Evolutionary conservation across 345 rosid genomes (phyloP).

Genomic region (Eucalyptus shirleyi): DNA sequence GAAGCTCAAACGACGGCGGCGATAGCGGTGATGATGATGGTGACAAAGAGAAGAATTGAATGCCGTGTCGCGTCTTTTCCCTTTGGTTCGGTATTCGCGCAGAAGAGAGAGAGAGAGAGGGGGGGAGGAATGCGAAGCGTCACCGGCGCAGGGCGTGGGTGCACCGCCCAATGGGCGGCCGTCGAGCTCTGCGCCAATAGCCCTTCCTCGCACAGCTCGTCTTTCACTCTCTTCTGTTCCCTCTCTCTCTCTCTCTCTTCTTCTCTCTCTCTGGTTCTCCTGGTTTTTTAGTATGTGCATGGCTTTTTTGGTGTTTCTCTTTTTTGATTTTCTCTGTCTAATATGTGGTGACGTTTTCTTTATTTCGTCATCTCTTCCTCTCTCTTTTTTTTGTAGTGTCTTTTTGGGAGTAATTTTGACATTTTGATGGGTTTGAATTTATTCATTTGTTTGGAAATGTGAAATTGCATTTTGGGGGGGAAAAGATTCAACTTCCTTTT

Average conservation of each 20-base stretch:
- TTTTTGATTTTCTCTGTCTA: not conserved
- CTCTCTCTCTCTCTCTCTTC: not conserved
- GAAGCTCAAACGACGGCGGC: constrained; percentile 28
- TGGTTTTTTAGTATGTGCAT: not conserved
- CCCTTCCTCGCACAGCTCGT: not conserved
- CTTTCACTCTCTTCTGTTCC: not conserved
- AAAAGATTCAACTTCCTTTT: not conserved
- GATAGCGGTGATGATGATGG: constrained; percentile 10
- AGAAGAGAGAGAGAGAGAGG: not conserved
- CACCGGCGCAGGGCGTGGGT: not conserved
- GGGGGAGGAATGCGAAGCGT: not conserved
- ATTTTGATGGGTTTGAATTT: not conserved
- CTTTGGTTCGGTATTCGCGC: not conserved
- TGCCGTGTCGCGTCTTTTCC: not conserved
- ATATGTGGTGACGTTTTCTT: not conserved
- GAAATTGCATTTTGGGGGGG: not conserved
- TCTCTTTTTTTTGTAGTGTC: not conserved
- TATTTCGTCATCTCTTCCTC: not conserved
- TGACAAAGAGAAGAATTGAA: not conserved
- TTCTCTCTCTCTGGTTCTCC: not conserved
- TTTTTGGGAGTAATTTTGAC: not conserved
- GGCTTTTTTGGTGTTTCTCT: not conserved
- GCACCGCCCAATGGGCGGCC: not conserved
- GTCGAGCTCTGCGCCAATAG: not conserved
- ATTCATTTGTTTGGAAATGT: not conserved